These are phyloP conservation scores for Turritis glabra DNA, from an alignment of 345 rosid species.

Conservation along the genomic window DNA sequence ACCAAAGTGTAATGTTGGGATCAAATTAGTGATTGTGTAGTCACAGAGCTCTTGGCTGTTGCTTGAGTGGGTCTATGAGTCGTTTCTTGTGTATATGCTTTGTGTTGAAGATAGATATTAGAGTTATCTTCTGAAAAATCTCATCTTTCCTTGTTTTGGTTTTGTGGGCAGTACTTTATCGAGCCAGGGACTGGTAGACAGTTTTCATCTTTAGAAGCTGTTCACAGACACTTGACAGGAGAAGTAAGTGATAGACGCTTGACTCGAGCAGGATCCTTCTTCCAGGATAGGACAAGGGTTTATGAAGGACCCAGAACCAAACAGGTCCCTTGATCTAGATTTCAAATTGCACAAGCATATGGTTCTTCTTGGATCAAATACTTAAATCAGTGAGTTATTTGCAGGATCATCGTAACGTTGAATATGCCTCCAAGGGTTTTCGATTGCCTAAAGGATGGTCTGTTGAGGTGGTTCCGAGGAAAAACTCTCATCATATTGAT, in stretches of 20 bases:
- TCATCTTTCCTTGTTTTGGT: background rate
- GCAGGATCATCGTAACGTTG: constrained; percentile 5
- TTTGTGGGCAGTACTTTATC: constrained; percentile 16
- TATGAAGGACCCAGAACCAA: constrained; percentile 21
- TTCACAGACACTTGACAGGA: constrained; percentile 25
- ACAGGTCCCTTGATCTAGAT: constrained; percentile 21
- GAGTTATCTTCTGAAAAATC: background rate
- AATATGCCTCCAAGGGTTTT: constrained; percentile 35
- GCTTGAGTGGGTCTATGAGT: constrained; percentile 1
- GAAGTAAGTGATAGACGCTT: constrained; percentile 13
- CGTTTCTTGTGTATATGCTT: background rate
- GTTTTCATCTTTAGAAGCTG: constrained; percentile 29
- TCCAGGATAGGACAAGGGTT: background rate
- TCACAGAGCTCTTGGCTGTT: background rate
- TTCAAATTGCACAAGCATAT: constrained; percentile 6
- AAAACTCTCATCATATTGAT: constrained; percentile 27
- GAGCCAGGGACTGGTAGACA: constrained; percentile 35
- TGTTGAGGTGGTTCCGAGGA: constrained; percentile 40
- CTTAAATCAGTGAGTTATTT: constrained; percentile 5
- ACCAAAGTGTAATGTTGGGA: constrained; percentile 6
- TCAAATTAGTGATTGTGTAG: background rate
- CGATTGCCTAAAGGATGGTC: constrained; percentile 56
- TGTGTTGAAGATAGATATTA: background rate
- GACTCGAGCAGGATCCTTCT: constrained; percentile 6
- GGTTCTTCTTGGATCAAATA: background rate